Base-by-base conservation (phyloP, 805 yeast species). In the Jamesozyma rosinii region DNA sequence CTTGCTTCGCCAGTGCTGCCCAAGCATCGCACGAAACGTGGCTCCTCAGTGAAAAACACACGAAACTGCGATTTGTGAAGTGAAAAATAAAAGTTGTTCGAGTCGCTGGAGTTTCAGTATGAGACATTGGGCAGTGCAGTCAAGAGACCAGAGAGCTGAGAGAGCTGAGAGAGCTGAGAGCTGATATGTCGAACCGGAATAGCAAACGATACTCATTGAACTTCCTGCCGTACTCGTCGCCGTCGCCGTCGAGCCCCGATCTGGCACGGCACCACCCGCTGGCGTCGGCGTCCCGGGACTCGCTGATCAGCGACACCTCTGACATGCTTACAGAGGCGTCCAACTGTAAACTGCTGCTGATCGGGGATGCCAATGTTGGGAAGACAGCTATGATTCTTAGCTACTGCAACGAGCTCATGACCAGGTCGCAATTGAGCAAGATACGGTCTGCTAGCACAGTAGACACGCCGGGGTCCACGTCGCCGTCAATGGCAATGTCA, bases 341-440 rank as follows among this genome's bases (percentile, higher is more conserved):
- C 2, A 20, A 59, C 49, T 38, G 58, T 66, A 70, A 70, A 47
- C 44, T 69, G 4, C 50, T 70, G 9, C 53, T 70, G 4, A 59
- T 71, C 24, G 76, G 76, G 2, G 70, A 71, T 37, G 68, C 74
- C 1, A 70, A 72, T 11, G 75, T 72, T 2, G 76, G 76, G 1
- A 72, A 72, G 46, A 67, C 74, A 8, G 74, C 76, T 1, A 58
- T 71, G 48, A 63, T 72, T 3, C 46, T 71, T 5, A 63, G 67
- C 18, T 72, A 69, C 44, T 69, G 71, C 47, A 64, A 67, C 40
- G 66, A 62, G 38, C 44, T 63, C 8, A 58, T 59, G 17, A 60
- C 63, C 3, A 49, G 49, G 35, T 47, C 51, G 2, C 58, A 55
- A 29, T 37, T 45, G 26, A 44, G 27, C n/a, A 27, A 37, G 36